Base-by-base conservation (phyloP, 106 monocot species). In the Posidonia australis region DNA sequence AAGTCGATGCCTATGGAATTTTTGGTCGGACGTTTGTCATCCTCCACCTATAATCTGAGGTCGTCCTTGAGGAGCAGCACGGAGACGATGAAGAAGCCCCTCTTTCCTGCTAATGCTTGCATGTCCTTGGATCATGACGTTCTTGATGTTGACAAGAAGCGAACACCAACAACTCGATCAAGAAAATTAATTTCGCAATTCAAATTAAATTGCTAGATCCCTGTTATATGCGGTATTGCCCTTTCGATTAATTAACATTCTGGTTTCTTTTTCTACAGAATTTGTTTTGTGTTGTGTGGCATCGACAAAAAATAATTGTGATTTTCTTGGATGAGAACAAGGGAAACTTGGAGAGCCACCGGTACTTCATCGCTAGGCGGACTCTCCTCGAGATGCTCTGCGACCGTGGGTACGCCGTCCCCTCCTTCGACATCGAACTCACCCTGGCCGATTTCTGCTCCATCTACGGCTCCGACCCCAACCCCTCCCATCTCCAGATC, bases 321-420 rank as follows among this genome's bases (percentile, higher is more conserved):
- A n/a, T n/a, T n/a, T n/a, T n/a, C n/a, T n/a, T n/a, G n/a, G n/a
- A n/a, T n/a, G n/a, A n/a, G n/a, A n/a, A 94, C 72, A 22, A 47
- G 0, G 86, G 89, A 17, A 75, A 70, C 46, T 73, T 84, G 46
- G 93, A 94, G 73, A 94, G 89, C 81, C 83, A 74, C 70, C 76
- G 89, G 14, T 73, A 76, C 62, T 89, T 73, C 78, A 70, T 94
- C 44, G 93, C 89, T 0, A 65, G 86, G 23, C 81, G 93, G 6
- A 94, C 93, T 25, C 36, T 74, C 5, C 77, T 89, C 27, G 89
- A 89, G 72, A 94, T 94, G 93, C 86, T 94, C 41, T 73, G 75
- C 0, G 93, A 94, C 71, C 89, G 93, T 1, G 84, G 89, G 48
- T 89, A 84, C 82, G 68, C 58, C 44, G 76, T 94, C 13, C 9